Evolutionary conservation across 495 filamentous ascomycete species (phyloP).

Genomic region (Alectoria sarmentosa): DNA sequence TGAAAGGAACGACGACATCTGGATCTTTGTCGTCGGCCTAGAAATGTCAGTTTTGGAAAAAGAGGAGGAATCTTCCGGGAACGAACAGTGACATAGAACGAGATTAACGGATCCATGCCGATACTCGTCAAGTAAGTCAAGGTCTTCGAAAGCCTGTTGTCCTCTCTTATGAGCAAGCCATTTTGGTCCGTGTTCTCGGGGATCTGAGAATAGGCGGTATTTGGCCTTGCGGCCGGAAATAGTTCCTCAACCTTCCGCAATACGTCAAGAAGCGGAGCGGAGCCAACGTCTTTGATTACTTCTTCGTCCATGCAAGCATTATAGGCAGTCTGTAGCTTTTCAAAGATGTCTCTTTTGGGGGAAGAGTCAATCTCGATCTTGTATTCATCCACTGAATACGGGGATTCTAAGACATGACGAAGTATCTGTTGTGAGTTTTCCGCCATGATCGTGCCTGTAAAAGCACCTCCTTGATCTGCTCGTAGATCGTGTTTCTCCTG

Average conservation of each 20-base stretch:
- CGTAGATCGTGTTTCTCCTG: constrained; percentile 57
- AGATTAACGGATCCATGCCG: constrained; percentile 44
- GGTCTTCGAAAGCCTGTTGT: constrained; percentile 43
- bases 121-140: constrained; percentile 48
- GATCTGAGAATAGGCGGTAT: neutral
- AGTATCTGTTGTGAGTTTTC: constrained; percentile 53
- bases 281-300: constrained; percentile 45
- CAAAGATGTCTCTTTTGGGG: constrained; percentile 55
- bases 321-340: constrained; percentile 57
- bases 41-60: constrained; percentile 6
- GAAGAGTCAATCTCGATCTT: constrained; percentile 26
- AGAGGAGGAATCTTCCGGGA: neutral
- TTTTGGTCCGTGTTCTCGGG: constrained; percentile 3
- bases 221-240: constrained; percentile 37
- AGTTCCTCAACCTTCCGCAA: constrained; percentile 46
- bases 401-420: constrained; percentile 56
- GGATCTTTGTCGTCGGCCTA: constrained; percentile 58
- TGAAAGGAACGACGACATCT: constrained; percentile 51
- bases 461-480: constrained; percentile 54
- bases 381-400: constrained; percentile 41
- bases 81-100: constrained; percentile 43
- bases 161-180: constrained; percentile 18
- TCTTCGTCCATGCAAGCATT: constrained; percentile 57
- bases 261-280: constrained; percentile 44
- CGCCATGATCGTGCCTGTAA: constrained; percentile 51